A percentile compares a stretch with the other conserved stretches of the same genome.
Conservation (phyloP, 2,329 filamentous ascomycete species). For the Triangularia verruculosa region DNA sequence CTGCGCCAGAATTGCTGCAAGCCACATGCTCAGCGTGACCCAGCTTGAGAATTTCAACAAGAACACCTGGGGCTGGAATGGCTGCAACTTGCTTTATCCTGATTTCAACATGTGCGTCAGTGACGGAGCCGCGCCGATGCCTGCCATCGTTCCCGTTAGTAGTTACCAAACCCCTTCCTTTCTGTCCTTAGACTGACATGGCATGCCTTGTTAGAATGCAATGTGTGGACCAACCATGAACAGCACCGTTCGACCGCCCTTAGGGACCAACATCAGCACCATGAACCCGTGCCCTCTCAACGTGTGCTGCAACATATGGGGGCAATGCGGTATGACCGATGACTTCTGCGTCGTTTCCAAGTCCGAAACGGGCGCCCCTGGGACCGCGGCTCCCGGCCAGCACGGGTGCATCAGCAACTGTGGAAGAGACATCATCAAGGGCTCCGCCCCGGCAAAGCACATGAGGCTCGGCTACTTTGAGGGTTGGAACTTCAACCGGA, state of each 20-base stretch:
- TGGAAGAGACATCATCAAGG: constrained; percentile 34
- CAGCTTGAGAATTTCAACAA: constrained; percentile 40
- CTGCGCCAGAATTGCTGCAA: constrained; percentile 29
- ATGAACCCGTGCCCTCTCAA: constrained; percentile 48
- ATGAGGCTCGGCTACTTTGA: constrained; percentile 35
- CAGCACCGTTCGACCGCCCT: constrained; percentile 35
- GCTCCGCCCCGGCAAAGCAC: constrained; percentile 17
- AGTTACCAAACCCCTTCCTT: background rate
- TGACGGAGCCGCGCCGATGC: constrained; percentile 37
- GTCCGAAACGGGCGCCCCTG: background rate
- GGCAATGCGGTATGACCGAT: constrained; percentile 37
- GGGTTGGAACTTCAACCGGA: constrained; percentile 31
- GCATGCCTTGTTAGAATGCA: constrained; percentile 24
- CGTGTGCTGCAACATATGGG: constrained; percentile 40
- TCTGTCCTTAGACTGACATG: background rate
- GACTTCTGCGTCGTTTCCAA: constrained; percentile 30
- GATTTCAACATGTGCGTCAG: constrained; percentile 14
- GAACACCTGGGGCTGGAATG: constrained; percentile 39
- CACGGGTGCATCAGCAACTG: constrained; percentile 40
- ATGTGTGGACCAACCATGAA: constrained; percentile 44
- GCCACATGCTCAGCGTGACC: constrained; percentile 31
- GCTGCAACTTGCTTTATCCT: constrained; percentile 34
- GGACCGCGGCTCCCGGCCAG: background rate
- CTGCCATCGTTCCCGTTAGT: constrained; percentile 31
- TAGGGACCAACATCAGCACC: constrained; percentile 31